Evolutionary conservation across 495 filamentous ascomycete genomes (phyloP), one percentile per base, ranked within the genome.

Genomic region (Aspergillus leporis): DNA sequence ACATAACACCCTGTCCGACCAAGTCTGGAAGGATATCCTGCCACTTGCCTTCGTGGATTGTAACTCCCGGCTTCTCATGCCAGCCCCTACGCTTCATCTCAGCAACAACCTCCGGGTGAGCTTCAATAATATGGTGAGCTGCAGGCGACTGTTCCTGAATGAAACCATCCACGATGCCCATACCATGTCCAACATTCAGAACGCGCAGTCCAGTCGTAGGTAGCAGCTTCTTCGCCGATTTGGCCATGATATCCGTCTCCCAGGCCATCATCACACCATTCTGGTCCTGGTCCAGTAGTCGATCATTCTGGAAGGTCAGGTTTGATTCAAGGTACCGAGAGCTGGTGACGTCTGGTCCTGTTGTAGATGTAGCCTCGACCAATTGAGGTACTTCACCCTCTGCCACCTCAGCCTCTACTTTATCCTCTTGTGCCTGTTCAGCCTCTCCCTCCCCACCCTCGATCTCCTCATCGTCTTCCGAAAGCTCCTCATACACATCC

Each of bases 241-340:
- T 81, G 55, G 82, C 81, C 94, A 98, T 98, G 55, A 98, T 92
- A 34, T 86, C 83, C 0, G 87, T 87, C 73, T 98, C 94, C 94
- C 94, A 98, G 28, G 88, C 81, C 94, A 98, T 90, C 94, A 98
- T 98, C 0, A 98, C 91, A 28, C 92, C 91, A 68, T 98, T 98
- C 6, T 82, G 80, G 50, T 87, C 84, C 4, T 79, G 78, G 62
- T 98, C 94, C 1, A 97, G 81, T 9, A 98, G 82, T 31, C 90
- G 86, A 56, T 88, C 85, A 25, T 82, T 78, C 22, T 79, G 75
- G 77, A 95, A 96, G 13, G 83, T 90, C 4, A 98, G 83, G 10
- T 78, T 76, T 0, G 89, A 90, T n/a, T 83, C 75, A 3, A 98
- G 85, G 70, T 96, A 98, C 21, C 83, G 81, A 38, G 83, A 76